Conservation (phyloP, 768 basidiomycete species). For the Strobilomyces confusus region DNA sequence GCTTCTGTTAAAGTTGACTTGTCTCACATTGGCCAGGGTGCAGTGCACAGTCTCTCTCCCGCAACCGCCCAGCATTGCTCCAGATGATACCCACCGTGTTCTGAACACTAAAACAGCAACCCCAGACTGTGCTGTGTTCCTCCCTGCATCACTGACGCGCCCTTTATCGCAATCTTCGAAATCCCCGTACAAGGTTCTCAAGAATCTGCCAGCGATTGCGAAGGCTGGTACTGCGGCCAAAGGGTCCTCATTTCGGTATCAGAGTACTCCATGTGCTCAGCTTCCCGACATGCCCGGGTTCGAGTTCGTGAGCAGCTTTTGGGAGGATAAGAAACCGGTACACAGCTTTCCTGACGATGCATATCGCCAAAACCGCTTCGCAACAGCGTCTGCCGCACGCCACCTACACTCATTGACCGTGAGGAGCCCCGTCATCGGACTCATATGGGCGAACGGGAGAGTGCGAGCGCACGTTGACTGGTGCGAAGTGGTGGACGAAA, state of each 20-base stretch:
- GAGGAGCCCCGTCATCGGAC: constrained; percentile 45
- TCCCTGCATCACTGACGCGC: constrained; percentile 37
- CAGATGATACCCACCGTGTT: constrained; percentile 33
- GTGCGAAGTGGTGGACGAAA: constrained; percentile 36
- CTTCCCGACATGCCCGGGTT: constrained; percentile 45
- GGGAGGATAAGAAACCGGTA: constrained; percentile 59
- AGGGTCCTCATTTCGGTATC: constrained; percentile 47
- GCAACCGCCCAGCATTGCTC: constrained; percentile 34
- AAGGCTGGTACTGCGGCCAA: constrained; percentile 36
- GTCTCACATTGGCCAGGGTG: constrained; percentile 31
- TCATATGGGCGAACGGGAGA: constrained; percentile 50
- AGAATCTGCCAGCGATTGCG: constrained; percentile 34
- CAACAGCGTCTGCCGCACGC: constrained; percentile 46
- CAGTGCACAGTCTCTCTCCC: constrained; percentile 49
- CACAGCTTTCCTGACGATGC: constrained; percentile 48
- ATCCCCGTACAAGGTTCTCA: constrained; percentile 48
- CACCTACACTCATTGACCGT: constrained; percentile 48
- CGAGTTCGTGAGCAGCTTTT: constrained; percentile 52
- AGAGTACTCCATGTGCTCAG: constrained; percentile 46
- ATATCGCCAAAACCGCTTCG: constrained; percentile 56
- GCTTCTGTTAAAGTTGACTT: not conserved
- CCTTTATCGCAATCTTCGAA: constrained; percentile 40
- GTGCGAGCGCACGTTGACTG: constrained; percentile 57
- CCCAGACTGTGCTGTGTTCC: constrained; percentile 49
- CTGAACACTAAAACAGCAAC: constrained; percentile 44